Percentiles rank a stretch among this genome's conserved stretches.
These are phyloP conservation scores for Trypanosoma avium DNA, from an alignment of 208 protist species.

Conservation along the genomic window DNA sequence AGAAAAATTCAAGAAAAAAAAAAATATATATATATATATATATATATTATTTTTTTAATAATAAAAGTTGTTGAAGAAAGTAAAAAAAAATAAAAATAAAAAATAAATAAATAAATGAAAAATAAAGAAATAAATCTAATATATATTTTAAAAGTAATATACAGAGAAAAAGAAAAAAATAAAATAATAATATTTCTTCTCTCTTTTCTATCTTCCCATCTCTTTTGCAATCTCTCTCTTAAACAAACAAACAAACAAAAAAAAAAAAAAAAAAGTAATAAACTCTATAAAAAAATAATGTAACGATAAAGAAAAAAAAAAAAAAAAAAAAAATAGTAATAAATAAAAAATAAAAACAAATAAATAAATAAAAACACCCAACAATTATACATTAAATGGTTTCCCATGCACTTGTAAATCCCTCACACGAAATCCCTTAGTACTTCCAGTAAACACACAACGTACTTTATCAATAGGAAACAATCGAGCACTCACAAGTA, in stretches of 20 bases:
- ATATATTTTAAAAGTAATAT: too few species aligned
- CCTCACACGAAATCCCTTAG: constrained; percentile 20
- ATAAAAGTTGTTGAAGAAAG: too few species aligned
- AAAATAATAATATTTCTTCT: constrained; percentile 1
- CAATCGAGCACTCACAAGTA: constrained; percentile 4
- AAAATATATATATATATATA: not conserved
- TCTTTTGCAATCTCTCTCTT: not conserved
- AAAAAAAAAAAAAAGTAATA: constrained; percentile 1
- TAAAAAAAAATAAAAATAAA: too few species aligned
- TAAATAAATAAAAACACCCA: not conserved
- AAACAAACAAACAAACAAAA: not conserved
- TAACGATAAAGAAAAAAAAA: constrained; percentile 10
- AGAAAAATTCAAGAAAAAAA: too few species aligned
- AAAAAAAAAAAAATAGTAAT: constrained; percentile 23
- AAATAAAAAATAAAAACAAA: not conserved
- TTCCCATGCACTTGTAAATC: constrained; percentile 37
- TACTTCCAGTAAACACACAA: constrained; percentile 23
- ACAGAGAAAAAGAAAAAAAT: too few species aligned
- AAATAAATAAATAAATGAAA: too few species aligned
- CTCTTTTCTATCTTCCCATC: not conserved
- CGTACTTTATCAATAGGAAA: constrained; percentile 29
- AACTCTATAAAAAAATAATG: constrained; percentile 1
- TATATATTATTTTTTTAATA: too few species aligned
- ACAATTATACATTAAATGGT: constrained; percentile 9
- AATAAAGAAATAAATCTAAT: too few species aligned